Evolutionary conservation across 345 rosid genomes (phyloP), one percentile per base, ranked within the genome.

Genomic region (Eucalyptus pauciflora): DNA sequence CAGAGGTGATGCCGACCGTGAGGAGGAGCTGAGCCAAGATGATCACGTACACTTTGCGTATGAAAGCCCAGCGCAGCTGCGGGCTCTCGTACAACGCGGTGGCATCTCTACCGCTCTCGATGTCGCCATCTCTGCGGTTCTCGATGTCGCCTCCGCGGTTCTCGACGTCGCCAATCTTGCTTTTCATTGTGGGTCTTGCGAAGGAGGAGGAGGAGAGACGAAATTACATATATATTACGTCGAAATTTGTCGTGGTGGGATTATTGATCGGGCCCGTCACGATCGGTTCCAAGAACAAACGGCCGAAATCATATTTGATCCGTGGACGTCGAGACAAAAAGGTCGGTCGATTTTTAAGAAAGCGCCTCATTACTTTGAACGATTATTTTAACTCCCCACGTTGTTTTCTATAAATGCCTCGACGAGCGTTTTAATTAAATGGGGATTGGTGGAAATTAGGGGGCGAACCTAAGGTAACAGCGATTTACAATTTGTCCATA

Each of bases 11-110:
- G 4, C 91, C 92, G n/a, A 87, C 89, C 0, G 96, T 94, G 37
- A 91, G 71, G 24, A 93, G 87, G 87, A 95, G 62, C 87, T 96
- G 97, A 20, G 93, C 50, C 87, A 93, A 41, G 33, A 96, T 27
- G 76, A 95, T 93, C 15, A 89, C 54, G 88, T 95, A 96, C 2
- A 96, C 95, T 81, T 96, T 94, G 86, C 97, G 89, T 37, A 94
- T 92, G 90, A 96, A 95, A 6, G 92, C 92, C 98, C 98, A 96
- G 2, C 97, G 96, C n/a, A 94, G 91, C 92, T 92, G 90, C 18
- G 95, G 91, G 80, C 86, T 90, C 90, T 94, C 97, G 7, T 37
- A 37, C 41, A 37, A 37, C 41, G 41, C 41, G 41, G 41, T 37
- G 41, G 41, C 41, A 37, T 37, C 41, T 37, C 41, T 37, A 37